These are phyloP conservation scores for Ceratocystis albifundus DNA, from an alignment of 2,329 filamentous ascomycete species.

Conservation along the genomic window DNA sequence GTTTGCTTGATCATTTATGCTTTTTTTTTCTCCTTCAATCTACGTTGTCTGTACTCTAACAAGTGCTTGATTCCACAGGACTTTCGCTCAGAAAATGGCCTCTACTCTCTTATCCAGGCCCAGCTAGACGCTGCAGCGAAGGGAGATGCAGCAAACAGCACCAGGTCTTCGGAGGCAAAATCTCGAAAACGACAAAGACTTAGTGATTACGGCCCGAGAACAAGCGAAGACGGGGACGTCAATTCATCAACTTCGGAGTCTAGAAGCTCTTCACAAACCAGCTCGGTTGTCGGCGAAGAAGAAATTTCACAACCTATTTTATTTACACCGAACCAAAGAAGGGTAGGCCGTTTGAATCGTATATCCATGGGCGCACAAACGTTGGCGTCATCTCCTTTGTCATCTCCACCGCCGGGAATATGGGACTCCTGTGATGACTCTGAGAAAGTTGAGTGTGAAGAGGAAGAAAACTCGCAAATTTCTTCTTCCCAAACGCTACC, in stretches of 20 bases:
- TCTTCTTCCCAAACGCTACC: slow-evolving; percentile 5
- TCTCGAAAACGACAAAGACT: slow-evolving; percentile 29
- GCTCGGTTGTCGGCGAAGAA: neutral
- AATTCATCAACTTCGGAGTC: neutral
- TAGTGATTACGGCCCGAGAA: slow-evolving; percentile 26
- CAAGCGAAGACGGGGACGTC: slow-evolving; percentile 26
- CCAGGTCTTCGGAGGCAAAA: slow-evolving; percentile 14
- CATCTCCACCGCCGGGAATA: slow-evolving; percentile 43
- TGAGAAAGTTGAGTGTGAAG: slow-evolving; percentile 30
- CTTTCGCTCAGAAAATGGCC: slow-evolving; percentile 59
- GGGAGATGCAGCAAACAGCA: slow-evolving; percentile 23
- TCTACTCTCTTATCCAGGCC: slow-evolving; percentile 60
- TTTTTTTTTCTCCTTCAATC: neutral
- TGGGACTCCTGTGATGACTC: slow-evolving; percentile 41
- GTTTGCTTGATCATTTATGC: neutral
- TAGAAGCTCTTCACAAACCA: neutral
- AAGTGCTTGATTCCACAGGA: slow-evolving; percentile 37
- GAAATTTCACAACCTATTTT: neutral
- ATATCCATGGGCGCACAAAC: slow-evolving; percentile 17
- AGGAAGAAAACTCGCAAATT: slow-evolving; percentile 30
- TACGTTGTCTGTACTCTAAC: neutral
- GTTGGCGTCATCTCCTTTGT: slow-evolving; percentile 43
- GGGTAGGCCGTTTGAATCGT: slow-evolving; percentile 14
- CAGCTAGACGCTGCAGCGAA: slow-evolving; percentile 47
- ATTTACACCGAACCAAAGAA: slow-evolving; percentile 13